Base-by-base conservation (phyloP, 2,329 filamentous ascomycete species). In the Epichloe sp. region DNA sequence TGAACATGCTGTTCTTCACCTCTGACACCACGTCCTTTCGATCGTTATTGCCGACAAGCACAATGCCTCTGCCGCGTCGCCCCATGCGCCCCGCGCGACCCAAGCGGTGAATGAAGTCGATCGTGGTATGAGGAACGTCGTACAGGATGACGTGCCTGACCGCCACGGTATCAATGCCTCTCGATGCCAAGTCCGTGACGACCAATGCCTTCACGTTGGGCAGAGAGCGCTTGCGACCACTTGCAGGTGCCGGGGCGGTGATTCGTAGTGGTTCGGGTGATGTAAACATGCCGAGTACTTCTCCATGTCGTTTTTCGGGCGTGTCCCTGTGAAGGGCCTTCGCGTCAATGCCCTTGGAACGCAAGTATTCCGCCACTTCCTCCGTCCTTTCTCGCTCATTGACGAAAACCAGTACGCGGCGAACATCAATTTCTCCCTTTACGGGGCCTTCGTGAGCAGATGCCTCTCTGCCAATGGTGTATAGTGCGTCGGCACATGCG, bases 81-180 rank as follows among this genome's bases (percentile, higher is more conserved):
- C 89, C 89, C 88, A 97, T 97, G 36, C 93, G 80, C 0, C 93
- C 93, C 1, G 93, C 88, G 52, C 93, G 79, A 15, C 93, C 93
- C 4, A 97, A 79, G 15, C 94, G 85, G 68, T 98, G 94, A 62
- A 98, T 96, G 62, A 98, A 98, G 67, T 98, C 94, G 54, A 98
- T 94, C 0, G 89, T 95, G 0, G 88, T 95, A 64, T 97, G 91
- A 4, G 93, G 93, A n/a, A 98, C 91, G 64, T 98, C 89, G 66
- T 95, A 97, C 26, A 98, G 71, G 50, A 98, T 84, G 49, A 98
- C 93, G 58, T 95, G 88, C 52, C 87, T 79, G 17, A 97, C 91
- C 17, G 88, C 85, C 34, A 96, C 70, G 0, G 93, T 98, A 66
- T 98, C 93, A 60, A 98, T 95, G 55, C 93, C 93, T 58, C 93